Percentiles rank a stretch among this genome's conserved stretches.
phyloP scores from a whole-genome alignment of 306 rosid species.

The Sesbania bispinosa region DNA sequence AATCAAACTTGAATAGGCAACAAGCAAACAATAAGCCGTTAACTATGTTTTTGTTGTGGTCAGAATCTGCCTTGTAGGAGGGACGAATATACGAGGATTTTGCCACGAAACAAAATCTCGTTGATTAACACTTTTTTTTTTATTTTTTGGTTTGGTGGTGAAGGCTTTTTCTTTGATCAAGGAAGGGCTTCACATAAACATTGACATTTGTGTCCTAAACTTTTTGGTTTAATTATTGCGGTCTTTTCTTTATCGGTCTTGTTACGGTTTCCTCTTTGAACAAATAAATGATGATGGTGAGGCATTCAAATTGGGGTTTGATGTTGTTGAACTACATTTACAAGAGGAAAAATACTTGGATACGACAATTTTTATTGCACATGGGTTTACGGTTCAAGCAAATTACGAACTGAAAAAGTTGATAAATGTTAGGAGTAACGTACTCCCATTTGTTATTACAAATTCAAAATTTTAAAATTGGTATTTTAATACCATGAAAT shows the following conservation, averaged over 20 bases:
- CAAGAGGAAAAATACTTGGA: neutral
- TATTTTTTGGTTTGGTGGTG: neutral
- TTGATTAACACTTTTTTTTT: neutral
- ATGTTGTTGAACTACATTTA: slow-evolving; percentile 22
- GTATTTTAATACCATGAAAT: neutral
- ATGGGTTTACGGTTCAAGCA: neutral
- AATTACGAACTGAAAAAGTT: neutral
- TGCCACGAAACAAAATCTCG: slow-evolving; percentile 1
- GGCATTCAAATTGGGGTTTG: neutral
- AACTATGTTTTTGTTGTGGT: neutral
- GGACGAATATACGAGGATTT: slow-evolving; percentile 13
- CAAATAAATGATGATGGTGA: neutral
- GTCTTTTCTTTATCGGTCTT: neutral
- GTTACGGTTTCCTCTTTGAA: neutral
- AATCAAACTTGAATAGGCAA: neutral
- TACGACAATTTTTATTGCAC: neutral
- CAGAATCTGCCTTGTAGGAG: neutral
- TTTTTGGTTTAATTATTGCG: neutral
- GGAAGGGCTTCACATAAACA: slow-evolving; percentile 1
- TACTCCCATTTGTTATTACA: neutral
- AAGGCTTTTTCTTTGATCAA: neutral
- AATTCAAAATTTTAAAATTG: neutral
- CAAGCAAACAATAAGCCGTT: neutral
- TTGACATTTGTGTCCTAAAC: slow-evolving; percentile 11
- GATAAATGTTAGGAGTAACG: neutral